Conservation (phyloP, 305 asterid genomes). For the Fraxinus paxiana region DNA sequence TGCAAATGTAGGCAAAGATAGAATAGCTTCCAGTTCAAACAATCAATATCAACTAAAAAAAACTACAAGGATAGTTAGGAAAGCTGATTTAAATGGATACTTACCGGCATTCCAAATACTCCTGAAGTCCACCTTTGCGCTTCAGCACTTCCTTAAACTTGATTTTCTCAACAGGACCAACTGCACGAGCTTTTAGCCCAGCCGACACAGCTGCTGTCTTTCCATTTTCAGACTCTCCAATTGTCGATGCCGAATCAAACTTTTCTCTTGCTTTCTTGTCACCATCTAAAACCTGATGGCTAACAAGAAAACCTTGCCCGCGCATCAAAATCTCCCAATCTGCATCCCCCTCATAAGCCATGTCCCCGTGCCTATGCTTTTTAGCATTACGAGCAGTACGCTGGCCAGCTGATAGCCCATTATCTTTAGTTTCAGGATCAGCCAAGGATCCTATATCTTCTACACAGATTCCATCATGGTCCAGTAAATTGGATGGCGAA, state of each 20-base stretch:
- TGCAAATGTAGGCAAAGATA: constrained; percentile 12
- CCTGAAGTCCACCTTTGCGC: constrained; percentile 95
- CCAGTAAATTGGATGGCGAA: constrained; percentile 44
- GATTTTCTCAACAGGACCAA: constrained; percentile 79
- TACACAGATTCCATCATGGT: constrained; percentile 41
- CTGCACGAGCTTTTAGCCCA: constrained; percentile 85
- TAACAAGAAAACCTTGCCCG: constrained; percentile 59
- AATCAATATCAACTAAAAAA: neutral
- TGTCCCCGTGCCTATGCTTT: constrained; percentile 82
- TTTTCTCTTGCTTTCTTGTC: constrained; percentile 50
- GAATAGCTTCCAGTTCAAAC: constrained; percentile 10
- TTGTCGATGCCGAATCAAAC: constrained; percentile 33
- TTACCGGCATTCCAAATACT: constrained; percentile 92
- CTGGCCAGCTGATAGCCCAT: constrained; percentile 44
- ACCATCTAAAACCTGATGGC: constrained; percentile 47
- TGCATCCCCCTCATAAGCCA: constrained; percentile 97
- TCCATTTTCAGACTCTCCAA: constrained; percentile 57
- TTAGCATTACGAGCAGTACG: constrained; percentile 65
- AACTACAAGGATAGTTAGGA: constrained; percentile 15
- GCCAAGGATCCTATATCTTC: constrained; percentile 42
- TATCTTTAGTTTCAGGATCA: constrained; percentile 52
- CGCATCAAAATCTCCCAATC: constrained; percentile 87
- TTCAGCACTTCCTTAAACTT: constrained; percentile 86
- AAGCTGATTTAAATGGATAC: constrained; percentile 20
- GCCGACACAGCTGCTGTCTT: constrained; percentile 81